phyloP scores from a whole-genome alignment of 2,329 filamentous ascomycete genomes.

The Monilinia aucupariae region DNA sequence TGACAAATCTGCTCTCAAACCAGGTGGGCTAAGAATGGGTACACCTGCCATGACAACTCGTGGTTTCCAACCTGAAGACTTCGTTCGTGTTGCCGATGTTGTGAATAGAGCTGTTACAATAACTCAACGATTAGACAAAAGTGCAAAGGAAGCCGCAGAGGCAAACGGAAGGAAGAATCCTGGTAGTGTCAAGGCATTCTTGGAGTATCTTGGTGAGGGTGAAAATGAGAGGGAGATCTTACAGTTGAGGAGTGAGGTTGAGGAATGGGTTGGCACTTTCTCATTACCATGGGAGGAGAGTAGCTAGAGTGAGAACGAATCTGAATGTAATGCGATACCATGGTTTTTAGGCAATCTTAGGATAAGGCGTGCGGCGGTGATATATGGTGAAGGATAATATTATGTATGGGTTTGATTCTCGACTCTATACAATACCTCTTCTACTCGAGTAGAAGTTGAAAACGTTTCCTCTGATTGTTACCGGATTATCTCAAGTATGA shows the following conservation, averaged over 20 bases:
- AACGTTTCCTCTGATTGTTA: too few relatives aligned
- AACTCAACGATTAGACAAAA: constrained; percentile 68
- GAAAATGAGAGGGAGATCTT: constrained; percentile 65
- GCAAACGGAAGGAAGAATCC: constrained; percentile 61
- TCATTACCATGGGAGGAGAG: constrained; percentile 58
- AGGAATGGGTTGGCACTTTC: constrained; percentile 72
- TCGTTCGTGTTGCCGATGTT: constrained; percentile 77
- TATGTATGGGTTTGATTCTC: constrained; percentile 11
- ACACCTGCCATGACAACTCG: constrained; percentile 97
- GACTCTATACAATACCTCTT: neutral
- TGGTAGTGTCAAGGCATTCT: constrained; percentile 60
- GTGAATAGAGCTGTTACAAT: constrained; percentile 79
- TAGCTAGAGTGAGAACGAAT: neutral
- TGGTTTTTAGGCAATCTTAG: neutral
- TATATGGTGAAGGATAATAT: constrained; percentile 5
- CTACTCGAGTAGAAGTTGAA: neutral
- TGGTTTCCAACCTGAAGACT: constrained; percentile 86
- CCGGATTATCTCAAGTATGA: too few relatives aligned
- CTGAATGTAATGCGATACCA: neutral
- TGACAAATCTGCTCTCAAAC: constrained; percentile 87
- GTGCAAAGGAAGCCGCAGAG: constrained; percentile 62
- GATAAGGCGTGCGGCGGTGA: neutral
- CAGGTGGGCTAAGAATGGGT: constrained; percentile 88
- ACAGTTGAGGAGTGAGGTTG: constrained; percentile 67
- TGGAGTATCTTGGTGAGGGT: constrained; percentile 62